Base-by-base conservation (phyloP, 768 basidiomycete genomes). In the Tylopilus felleus region DNA sequence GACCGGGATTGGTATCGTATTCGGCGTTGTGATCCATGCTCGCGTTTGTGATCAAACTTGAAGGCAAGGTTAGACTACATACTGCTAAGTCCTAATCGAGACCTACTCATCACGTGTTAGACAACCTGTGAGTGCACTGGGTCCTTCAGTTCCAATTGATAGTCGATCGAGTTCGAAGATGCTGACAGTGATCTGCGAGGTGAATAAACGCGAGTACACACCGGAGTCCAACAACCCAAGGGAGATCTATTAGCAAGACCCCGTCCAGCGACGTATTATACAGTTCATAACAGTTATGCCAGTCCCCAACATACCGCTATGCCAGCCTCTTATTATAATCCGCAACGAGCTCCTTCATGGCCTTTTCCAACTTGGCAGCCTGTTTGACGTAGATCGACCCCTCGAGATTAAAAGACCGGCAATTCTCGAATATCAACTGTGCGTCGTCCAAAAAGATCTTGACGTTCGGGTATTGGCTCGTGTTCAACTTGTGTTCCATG, bases 401-500 rank as follows among this genome's bases (percentile, higher is more conserved):
- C 61, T 93, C 89, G 2, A 85, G 84, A 67, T 99, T 99, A 73
- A 96, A 98, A 48, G 77, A 69, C 52, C 85, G 77, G 72, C 95
- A 97, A 65, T 99, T 99, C 60, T 91, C 83, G 64, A 92, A 91
- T 49, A 98, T 82, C 51, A 97, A 76, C 58, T 85, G 81, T 16
- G 87, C 87, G 67, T 98, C 97, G 40, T 79, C 81, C 19, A 84
- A 69, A 64, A 98, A 96, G 29, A 77, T 73, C 46, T 86, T 85
- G 47, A 94, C 72, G n/a, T 79, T 76, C 12, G 76, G 69, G 69
- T 98, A 98, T 64, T 89, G 83, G 66, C 88, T 88, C n/a, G 78
- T 83, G 33, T 92, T 86, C n/a, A 98, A 80, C 71, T 93, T 98
- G 66, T 86, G 78, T 60, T 87, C 82, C 83, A 98, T 96, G 2